Base-by-base conservation (phyloP, 257 asterid genomes). In the Solanum pennellii region DNA sequence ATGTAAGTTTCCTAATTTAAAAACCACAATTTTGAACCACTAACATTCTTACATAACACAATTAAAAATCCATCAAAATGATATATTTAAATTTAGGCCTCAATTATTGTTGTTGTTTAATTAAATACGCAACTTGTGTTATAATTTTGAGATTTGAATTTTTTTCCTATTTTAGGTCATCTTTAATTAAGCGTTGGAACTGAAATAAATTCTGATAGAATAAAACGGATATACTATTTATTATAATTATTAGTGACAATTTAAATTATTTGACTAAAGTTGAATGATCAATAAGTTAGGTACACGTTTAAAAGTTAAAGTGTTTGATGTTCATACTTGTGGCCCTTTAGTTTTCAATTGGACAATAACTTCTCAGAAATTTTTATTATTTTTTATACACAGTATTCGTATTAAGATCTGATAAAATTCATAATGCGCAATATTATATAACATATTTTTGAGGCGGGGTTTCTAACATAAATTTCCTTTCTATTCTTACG, bases 371-470 rank as follows among this genome's bases (percentile, higher is more conserved):
- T 42, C 14, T 42, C 1, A 3, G 16, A 11, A 0, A 39, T n/a
- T 39, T 25, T 0, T 8, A 7, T 8, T 1, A 41, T 47, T 47
- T 47, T 47, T 52, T 0, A 9, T 52, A 1, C 4, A 2, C 2
- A 0, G 0, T 62, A 3, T 0, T 23, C 11, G 3, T 31, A 69
- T 69, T 29, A 29, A 12, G 1, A 15, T 31, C 1, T 7, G 6
- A 69, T 15, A 15, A 15, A 31, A 31, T 69, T 69, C 8, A 8
- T 3, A 15, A 31, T 66, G 0, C 5, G 0, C 0, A 16, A 16
- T 23, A n/a, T 62, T 23, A 0, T 23, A 4, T 60, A 9, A 60
- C 2, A 60, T 23, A 21, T 60, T 60, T 21, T 3, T 52, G 31
- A 60, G 3, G 0, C 0, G 25, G 6, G 12, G 6, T 21, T 20